Base-by-base conservation (phyloP, 2,329 filamentous ascomycete species). In the Hypoxylon sp. region DNA sequence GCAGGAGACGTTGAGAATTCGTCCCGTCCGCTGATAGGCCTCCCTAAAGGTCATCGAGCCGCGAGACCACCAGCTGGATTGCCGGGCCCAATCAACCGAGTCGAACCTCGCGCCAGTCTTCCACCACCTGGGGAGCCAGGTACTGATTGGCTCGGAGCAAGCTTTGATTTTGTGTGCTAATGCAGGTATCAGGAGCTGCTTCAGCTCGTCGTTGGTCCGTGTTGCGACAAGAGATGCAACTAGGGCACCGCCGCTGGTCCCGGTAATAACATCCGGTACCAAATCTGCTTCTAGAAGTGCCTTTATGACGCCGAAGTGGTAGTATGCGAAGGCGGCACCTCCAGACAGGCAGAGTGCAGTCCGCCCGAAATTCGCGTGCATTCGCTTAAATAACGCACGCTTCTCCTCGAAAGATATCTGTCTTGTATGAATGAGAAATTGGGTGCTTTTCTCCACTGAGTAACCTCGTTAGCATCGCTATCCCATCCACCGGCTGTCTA, bases 31-130 rank as follows among this genome's bases (percentile, higher is more conserved):
- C 78, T 97, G 89, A 77, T 97, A 98, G 2, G 96, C 96, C 80
- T 99, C 96, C 58, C 90, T 89, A 77, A 99, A 99, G 0, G 96
- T 99, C 83, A 95, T 91, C 42, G 92, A 96, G 30, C 96, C 96
- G 70, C 89, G 87, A 42, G 92, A 92, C 83, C 96, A 98, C 96
- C 96, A 99, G 64, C 89, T 88, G 74, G 91, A 93, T 69, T 91
- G 87, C 63, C 84, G 85, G 0, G 95, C 95, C 95, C 95, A 99
- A 71, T 97, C 92, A 2, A 97, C 83, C 9, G 92, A 92, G 80
- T 99, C 96, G 75, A 99, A 99, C 9, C 96, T 87, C 26, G 96
- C 96, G 1, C 96, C 96, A 0, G 95, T 98, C 70, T 85, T 89
- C 88, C 92, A 97, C 93, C 94, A 98, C 54, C 96, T 87, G 49